These are phyloP conservation scores for Pythium aristosporum DNA, from an alignment of 352 stramenopile species.

Conservation along the genomic window DNA sequence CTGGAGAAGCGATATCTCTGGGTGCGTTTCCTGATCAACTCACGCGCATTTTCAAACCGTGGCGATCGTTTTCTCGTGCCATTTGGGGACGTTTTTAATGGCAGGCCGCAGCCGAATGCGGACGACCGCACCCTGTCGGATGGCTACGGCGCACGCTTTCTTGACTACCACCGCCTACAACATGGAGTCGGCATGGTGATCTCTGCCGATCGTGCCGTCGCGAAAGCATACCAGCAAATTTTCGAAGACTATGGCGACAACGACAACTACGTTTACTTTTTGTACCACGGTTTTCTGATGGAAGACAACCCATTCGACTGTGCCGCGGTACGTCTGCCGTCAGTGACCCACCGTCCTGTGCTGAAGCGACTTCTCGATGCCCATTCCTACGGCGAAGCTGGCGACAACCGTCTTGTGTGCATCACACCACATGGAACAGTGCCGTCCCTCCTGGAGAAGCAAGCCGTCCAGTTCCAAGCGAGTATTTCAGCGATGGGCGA, in stretches of 20 bases:
- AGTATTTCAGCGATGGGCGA: constrained; percentile 19
- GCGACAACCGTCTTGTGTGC: constrained; percentile 11
- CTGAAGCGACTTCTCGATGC: constrained; percentile 5
- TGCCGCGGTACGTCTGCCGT: constrained; percentile 40
- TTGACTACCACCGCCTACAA: constrained; percentile 54
- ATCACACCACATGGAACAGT: constrained; percentile 14
- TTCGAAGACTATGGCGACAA: constrained; percentile 97
- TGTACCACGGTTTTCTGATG: constrained; percentile 92
- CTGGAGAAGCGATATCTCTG: constrained; percentile 37
- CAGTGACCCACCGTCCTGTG: background rate
- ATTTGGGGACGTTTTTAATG: constrained; percentile 89
- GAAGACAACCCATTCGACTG: constrained; percentile 89
- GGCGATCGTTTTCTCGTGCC: constrained; percentile 78
- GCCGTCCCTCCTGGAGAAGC: constrained; percentile 4
- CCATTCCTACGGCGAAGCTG: background rate
- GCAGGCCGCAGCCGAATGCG: constrained; percentile 37
- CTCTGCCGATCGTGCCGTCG: constrained; percentile 55
- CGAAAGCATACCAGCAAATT: constrained; percentile 50
- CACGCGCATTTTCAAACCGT: constrained; percentile 74
- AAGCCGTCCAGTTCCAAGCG: constrained; percentile 5
- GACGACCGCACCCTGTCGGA: constrained; percentile 14
- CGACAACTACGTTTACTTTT: constrained; percentile 85
- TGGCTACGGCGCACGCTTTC: constrained; percentile 53
- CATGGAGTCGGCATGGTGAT: constrained; percentile 46
- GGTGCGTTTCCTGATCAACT: constrained; percentile 65